Conservation (phyloP, 345 rosid genomes). For the Viola odorata region DNA sequence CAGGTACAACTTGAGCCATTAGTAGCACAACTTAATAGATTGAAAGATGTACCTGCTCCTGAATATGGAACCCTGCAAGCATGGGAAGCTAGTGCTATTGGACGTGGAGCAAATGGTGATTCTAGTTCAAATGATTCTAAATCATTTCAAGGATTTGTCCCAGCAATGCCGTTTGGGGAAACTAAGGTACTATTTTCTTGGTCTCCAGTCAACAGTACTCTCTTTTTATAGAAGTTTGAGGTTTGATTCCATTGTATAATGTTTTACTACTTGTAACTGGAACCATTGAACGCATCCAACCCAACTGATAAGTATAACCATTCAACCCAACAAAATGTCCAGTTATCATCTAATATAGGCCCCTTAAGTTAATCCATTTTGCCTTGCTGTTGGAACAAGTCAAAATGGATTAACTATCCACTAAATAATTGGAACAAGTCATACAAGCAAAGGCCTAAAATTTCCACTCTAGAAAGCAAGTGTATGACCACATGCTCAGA, state of each 20-base stretch:
- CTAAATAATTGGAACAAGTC: no score
- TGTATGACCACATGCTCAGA: no score
- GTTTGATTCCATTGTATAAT: neutral
- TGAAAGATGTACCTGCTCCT: conserved; percentile 74
- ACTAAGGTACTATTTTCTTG: conserved; percentile 49
- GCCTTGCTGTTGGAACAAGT: no score
- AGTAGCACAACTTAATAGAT: conserved; percentile 66
- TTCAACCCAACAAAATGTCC: no score
- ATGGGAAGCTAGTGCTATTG: conserved; percentile 78
- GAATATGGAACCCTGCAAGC: conserved; percentile 72
- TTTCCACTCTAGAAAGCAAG: no score
- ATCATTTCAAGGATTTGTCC: conserved; percentile 54
- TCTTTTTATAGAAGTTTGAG: conserved; percentile 3
- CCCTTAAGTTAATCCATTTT: no score
- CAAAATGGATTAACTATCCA: no score
- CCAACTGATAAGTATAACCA: no score
- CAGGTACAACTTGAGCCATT: conserved; percentile 75
- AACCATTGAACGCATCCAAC: neutral
- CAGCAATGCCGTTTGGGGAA: conserved; percentile 90
- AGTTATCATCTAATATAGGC: no score
- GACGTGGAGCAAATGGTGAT: conserved; percentile 56
- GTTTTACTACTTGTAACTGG: neutral
- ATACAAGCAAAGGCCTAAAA: no score
- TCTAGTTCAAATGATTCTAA: conserved; percentile 60
- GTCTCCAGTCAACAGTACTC: neutral